phyloP scores from a whole-genome alignment of 2,329 filamentous ascomycete species.

The Botrytis sinoallii region DNA sequence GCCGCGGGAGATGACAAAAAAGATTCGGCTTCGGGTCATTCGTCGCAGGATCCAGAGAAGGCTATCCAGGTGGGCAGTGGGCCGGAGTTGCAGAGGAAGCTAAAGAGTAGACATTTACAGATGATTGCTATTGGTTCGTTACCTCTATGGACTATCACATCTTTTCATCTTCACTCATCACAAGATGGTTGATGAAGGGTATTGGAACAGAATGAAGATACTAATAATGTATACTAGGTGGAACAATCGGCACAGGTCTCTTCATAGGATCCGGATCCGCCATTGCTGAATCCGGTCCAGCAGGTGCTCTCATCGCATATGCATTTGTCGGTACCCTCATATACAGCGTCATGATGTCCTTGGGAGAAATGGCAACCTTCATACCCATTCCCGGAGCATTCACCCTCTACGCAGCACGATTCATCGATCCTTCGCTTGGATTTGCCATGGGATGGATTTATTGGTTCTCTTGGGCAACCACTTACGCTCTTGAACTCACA shows the following conservation, averaged over 20 bases:
- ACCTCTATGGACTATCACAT: constrained; percentile 22
- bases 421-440: constrained; percentile 68
- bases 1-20: constrained; percentile 7
- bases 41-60: constrained; percentile 16
- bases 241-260: constrained; percentile 69
- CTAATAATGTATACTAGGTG: constrained; percentile 38
- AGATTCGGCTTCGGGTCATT: constrained; percentile 8
- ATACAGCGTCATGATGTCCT: constrained; percentile 69
- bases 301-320: constrained; percentile 65
- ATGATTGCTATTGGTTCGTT: constrained; percentile 58
- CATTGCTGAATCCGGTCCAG: constrained; percentile 61
- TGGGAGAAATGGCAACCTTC: constrained; percentile 73
- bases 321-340: constrained; percentile 68
- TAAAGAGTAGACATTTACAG: constrained; percentile 61
- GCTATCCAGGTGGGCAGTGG: constrained; percentile 14
- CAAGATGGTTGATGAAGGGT: constrained; percentile 14
- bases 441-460: constrained; percentile 83
- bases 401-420: constrained; percentile 71
- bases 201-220: background rate
- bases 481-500: constrained; percentile 69
- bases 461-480: constrained; percentile 75
- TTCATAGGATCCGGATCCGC: constrained; percentile 66
- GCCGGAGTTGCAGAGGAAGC: constrained; percentile 30
- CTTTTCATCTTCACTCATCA: background rate
- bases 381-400: constrained; percentile 76